Conservation (phyloP, 2,329 filamentous ascomycete genomes). For the Fusarium euwallaceae region DNA sequence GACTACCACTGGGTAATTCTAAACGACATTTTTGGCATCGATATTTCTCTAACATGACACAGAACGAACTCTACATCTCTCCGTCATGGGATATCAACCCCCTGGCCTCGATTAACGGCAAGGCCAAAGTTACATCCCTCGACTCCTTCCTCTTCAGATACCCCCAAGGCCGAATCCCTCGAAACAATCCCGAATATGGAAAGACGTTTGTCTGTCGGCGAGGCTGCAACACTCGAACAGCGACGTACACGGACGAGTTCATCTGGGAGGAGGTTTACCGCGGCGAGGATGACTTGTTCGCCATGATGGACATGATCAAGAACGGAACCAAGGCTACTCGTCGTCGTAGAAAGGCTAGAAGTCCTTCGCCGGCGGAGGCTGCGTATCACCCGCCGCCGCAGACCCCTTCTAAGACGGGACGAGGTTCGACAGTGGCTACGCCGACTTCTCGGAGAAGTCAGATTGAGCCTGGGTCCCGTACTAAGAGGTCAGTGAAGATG, state of each 20-base stretch:
- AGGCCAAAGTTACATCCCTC: slow-evolving; percentile 82
- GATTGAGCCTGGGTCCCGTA: slow-evolving; percentile 50
- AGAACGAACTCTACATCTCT: slow-evolving; percentile 95
- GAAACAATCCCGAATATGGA: slow-evolving; percentile 79
- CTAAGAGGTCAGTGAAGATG: slow-evolving; percentile 45
- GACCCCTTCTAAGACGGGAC: slow-evolving; percentile 54
- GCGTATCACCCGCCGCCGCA: slow-evolving; percentile 53
- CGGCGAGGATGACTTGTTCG: slow-evolving; percentile 72
- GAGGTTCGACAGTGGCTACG: slow-evolving; percentile 45
- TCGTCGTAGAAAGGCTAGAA: slow-evolving; percentile 48
- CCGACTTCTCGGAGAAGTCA: slow-evolving; percentile 50
- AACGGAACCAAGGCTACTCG: slow-evolving; percentile 78
- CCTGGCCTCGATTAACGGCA: slow-evolving; percentile 90
- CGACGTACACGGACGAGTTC: slow-evolving; percentile 93
- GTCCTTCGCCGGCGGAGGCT: slow-evolving; percentile 49
- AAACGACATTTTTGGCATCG: neutral
- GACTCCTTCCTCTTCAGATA: slow-evolving; percentile 76
- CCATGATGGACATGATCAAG: slow-evolving; percentile 76
- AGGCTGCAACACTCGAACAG: slow-evolving; percentile 89
- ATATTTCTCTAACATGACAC: slow-evolving; percentile 2
- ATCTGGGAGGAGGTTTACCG: slow-evolving; percentile 88
- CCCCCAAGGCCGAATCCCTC: slow-evolving; percentile 81
- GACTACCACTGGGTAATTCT: slow-evolving; percentile 78
- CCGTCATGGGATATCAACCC: slow-evolving; percentile 89
- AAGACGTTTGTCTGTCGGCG: slow-evolving; percentile 92